Evolutionary conservation across 306 rosid species (phyloP).

Genomic region (Rosa rugosa): DNA sequence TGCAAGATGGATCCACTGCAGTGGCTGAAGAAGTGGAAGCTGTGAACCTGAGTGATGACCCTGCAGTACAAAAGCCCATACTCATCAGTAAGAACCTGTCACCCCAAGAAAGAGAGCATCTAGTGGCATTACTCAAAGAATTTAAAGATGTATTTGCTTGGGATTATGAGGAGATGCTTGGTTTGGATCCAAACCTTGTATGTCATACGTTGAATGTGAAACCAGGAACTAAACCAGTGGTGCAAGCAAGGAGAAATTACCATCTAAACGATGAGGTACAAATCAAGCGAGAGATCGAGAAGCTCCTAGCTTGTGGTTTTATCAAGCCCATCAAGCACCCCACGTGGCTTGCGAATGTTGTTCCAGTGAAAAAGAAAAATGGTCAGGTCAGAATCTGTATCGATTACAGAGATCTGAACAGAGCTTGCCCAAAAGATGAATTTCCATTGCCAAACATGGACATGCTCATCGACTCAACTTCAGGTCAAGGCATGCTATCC

Average conservation of each 20-base stretch:
- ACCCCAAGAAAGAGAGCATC: too few species aligned
- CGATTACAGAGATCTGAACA: not conserved
- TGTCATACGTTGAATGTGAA: not conserved
- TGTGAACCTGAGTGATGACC: not conserved
- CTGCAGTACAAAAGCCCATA: not conserved
- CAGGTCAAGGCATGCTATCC: not conserved
- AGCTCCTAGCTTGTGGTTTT: not conserved
- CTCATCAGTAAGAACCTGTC: not conserved
- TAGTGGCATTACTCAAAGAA: not conserved
- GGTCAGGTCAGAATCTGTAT: not conserved
- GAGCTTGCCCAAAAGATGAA: too few species aligned
- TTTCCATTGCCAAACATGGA: too few species aligned
- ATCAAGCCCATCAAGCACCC: not conserved
- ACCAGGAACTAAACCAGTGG: not conserved
- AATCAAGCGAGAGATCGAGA: not conserved
- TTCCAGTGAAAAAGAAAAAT: not conserved
- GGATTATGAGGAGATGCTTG: not conserved
- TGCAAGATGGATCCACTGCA: not conserved
- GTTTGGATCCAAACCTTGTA: not conserved
- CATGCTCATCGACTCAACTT: too few species aligned
- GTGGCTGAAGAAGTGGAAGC: not conserved
- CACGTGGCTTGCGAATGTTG: not conserved
- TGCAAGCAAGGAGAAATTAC: not conserved
- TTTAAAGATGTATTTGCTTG: not conserved
- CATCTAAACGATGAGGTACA: not conserved